A percentile compares a stretch with the other conserved stretches of the same genome.
These are phyloP conservation scores for Naganishia kalamii DNA, from an alignment of 768 basidiomycete genomes.

Conservation along the genomic window DNA sequence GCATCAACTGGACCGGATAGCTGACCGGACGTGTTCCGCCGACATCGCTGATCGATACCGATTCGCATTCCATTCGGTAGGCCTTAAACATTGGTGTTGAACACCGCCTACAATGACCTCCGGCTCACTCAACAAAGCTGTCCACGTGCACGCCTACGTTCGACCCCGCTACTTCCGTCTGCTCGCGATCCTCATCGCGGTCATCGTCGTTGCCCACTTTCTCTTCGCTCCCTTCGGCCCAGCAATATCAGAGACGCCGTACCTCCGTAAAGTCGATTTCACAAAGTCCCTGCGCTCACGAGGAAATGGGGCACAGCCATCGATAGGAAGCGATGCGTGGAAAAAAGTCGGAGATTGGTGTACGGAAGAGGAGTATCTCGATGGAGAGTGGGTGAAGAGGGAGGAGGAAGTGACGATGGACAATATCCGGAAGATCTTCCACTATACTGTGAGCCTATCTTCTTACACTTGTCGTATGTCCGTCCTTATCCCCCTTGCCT, in stretches of 20 bases:
- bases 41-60: too few species aligned
- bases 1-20: too few species aligned
- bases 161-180: neutral
- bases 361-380: slow-evolving; percentile 1
- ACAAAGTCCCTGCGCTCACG: neutral
- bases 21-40: too few species aligned
- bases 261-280: neutral
- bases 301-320: neutral
- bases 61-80: too few species aligned
- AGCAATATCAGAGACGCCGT: neutral
- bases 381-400: neutral
- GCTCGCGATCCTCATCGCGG: neutral
- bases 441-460: neutral
- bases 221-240: neutral
- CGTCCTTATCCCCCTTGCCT: neutral
- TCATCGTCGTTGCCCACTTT: neutral
- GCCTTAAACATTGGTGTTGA: too few species aligned
- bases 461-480: neutral
- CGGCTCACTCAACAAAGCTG: neutral
- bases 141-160: neutral
- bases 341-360: neutral
- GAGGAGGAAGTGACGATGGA: too few species aligned
- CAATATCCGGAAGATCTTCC: too few species aligned
- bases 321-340: neutral
- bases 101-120: neutral